Evolutionary conservation across 192 early-diverging fungal species (phyloP).

Genomic region (Blastocladiella britannica): DNA sequence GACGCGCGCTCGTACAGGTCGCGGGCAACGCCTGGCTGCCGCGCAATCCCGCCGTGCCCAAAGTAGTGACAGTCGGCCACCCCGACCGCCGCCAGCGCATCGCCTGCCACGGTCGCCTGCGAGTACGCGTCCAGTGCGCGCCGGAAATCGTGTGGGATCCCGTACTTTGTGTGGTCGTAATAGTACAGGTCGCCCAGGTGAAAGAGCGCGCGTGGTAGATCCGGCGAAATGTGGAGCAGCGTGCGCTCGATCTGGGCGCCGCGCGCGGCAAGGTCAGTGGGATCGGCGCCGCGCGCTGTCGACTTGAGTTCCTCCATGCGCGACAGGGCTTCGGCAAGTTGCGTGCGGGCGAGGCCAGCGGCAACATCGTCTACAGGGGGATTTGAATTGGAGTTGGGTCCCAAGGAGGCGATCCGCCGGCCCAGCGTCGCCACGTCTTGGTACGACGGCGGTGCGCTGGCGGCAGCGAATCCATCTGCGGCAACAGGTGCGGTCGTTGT

Average conservation of each 20-base stretch:
- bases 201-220: not conserved
- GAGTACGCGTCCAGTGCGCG: not conserved
- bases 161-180: not conserved
- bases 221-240: not conserved
- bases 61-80: not conserved
- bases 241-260: not conserved
- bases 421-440: too few relatives aligned
- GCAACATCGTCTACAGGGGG: too few relatives aligned
- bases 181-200: not conserved
- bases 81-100: not conserved
- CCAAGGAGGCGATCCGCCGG: too few relatives aligned
- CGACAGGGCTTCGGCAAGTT: too few relatives aligned
- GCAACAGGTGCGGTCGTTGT: too few relatives aligned
- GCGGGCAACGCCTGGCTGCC: not conserved
- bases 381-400: too few relatives aligned
- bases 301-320: too few relatives aligned
- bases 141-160: not conserved
- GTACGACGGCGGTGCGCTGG: too few relatives aligned
- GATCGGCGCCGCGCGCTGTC: too few relatives aligned
- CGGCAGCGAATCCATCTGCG: too few relatives aligned
- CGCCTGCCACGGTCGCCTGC: not conserved
- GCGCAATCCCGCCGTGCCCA: not conserved
- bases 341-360: too few relatives aligned
- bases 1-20: not conserved
- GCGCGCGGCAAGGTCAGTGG: too few relatives aligned